phyloP scores from a whole-genome alignment of 768 basidiomycete species.

The Amanita pallidorosea region DNA sequence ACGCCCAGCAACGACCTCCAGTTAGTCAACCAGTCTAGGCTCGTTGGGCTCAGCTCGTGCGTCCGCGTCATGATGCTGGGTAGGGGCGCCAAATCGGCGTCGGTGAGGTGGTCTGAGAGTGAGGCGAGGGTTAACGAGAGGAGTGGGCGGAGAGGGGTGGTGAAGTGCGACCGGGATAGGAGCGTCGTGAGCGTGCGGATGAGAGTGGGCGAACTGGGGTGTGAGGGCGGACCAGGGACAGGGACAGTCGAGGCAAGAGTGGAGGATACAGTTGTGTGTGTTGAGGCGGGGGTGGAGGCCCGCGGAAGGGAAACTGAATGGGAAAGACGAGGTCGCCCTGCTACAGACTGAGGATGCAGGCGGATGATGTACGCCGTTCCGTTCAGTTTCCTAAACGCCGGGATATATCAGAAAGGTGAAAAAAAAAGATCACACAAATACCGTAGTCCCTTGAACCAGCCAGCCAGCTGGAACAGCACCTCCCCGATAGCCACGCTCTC shows the following conservation, averaged over 20 bases:
- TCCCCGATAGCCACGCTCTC: constrained; percentile 57
- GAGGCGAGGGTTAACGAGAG: constrained; percentile 55
- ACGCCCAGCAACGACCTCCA: constrained; percentile 27
- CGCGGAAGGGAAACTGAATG: background rate
- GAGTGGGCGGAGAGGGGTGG: constrained; percentile 44
- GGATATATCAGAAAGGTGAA: background rate
- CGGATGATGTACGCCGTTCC: constrained; percentile 16
- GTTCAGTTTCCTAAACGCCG: constrained; percentile 17
- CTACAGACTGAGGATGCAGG: background rate
- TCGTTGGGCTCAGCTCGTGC: constrained; percentile 52
- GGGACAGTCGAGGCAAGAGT: constrained; percentile 43
- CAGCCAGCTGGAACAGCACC: constrained; percentile 45
- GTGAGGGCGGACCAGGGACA: constrained; percentile 12
- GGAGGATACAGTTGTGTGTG: background rate
- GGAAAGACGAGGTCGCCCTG: background rate
- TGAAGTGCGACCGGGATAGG: constrained; percentile 47
- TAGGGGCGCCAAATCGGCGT: constrained; percentile 53
- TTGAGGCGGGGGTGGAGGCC: constrained; percentile 32
- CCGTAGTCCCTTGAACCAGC: constrained; percentile 49
- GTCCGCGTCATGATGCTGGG: constrained; percentile 44
- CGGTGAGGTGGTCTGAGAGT: constrained; percentile 60
- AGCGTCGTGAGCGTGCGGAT: constrained; percentile 45
- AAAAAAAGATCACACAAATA: constrained; percentile 17
- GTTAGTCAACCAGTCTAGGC: constrained; percentile 59
- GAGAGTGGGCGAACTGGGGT: background rate